Evolutionary conservation across 139 green algal species (phyloP), one percentile per base, ranked within the genome.

Genomic region (Spirogloea muscicola): DNA sequence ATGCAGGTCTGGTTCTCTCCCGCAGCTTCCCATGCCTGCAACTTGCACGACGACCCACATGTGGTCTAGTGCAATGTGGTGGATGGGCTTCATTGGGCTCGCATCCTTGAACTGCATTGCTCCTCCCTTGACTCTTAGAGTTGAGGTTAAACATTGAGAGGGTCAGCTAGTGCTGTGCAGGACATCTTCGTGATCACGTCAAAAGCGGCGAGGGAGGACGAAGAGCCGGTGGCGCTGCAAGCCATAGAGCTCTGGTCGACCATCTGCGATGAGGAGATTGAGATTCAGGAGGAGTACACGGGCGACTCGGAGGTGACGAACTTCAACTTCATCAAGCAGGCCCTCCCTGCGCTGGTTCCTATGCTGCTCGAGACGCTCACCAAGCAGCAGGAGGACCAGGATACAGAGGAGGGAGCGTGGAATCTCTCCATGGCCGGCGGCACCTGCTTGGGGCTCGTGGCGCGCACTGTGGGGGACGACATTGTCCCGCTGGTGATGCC

Each of bases 171-270:
- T 16, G 16, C 16, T 52, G 13, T 52, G 13, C 16, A 82, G 10
- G 91, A 96, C 49, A 90, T 99, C 48, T 99, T 95, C 83, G 82
- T 88, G 51, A 87, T 99, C 34, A 96, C 89, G 0, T 86, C 89
- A 21, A 94, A 94, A 65, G 87, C 90, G 6, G 89, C 92, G 55
- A 82, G 88, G 72, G 82, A 91, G 18, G 92, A 97, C 62, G 77
- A 92, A 46, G 91, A 98, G 81, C 87, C 90, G 18, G 92, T 99
- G 25, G 91, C 87, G 21, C 83, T 92, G 59, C 91, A 97, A 85
- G 94, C 94, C 16, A 87, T 99, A 3, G 94, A 98, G 88, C 93
- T 99, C 39, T 99, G 94, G 94, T 93, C 79, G 71, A 89, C 88
- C 0, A 81, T 96, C 31, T 82, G 64, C 25, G 90, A 96, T 58